These are phyloP conservation scores for Escovopsis sp. DNA, from an alignment of 2,329 filamentous ascomycete genomes.

Conservation along the genomic window DNA sequence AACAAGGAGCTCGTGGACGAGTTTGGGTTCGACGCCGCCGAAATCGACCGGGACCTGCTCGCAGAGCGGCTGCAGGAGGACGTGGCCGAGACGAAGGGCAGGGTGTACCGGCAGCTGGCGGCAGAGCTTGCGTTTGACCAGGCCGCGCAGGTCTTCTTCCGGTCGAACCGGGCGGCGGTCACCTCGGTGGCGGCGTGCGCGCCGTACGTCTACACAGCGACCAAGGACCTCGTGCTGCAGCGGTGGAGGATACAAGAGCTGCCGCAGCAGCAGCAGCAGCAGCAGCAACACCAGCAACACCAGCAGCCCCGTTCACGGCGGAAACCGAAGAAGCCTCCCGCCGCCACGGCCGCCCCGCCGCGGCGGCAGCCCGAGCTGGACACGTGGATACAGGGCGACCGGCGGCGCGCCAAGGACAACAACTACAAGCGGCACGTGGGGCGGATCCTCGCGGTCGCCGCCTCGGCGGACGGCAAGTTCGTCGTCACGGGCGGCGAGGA, in stretches of 20 bases:
- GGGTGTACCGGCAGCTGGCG: conserved; percentile 69
- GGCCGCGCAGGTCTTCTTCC: conserved; percentile 57
- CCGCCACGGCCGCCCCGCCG: conserved; percentile 42
- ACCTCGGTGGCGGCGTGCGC: conserved; percentile 67
- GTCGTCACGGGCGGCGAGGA: conserved; percentile 84
- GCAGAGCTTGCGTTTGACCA: conserved; percentile 53
- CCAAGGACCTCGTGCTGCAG: conserved; percentile 68
- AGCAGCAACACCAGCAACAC: conserved; percentile 26
- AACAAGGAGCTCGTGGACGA: conserved; percentile 69
- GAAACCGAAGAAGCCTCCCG: conserved; percentile 36
- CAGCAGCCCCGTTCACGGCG: too few species aligned
- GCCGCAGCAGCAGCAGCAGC: conserved; percentile 42
- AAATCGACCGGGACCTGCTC: conserved; percentile 85
- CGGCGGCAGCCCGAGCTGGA: conserved; percentile 48
- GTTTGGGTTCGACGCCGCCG: conserved; percentile 75
- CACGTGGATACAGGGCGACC: conserved; percentile 46
- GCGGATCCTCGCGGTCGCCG: conserved; percentile 68
- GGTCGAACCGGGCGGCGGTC: conserved; percentile 60
- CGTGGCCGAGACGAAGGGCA: conserved; percentile 79
- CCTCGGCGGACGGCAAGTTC: conserved; percentile 77
- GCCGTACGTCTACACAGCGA: conserved; percentile 75
- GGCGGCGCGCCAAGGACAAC: conserved; percentile 43
- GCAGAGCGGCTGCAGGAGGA: conserved; percentile 84
- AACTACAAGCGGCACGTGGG: conserved; percentile 64
- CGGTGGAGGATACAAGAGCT: conserved; percentile 77